Evolutionary conservation across 2,329 filamentous ascomycete genomes (phyloP), one percentile per base, ranked within the genome.

Genomic region (Teratosphaeria pseudoeucalypti): DNA sequence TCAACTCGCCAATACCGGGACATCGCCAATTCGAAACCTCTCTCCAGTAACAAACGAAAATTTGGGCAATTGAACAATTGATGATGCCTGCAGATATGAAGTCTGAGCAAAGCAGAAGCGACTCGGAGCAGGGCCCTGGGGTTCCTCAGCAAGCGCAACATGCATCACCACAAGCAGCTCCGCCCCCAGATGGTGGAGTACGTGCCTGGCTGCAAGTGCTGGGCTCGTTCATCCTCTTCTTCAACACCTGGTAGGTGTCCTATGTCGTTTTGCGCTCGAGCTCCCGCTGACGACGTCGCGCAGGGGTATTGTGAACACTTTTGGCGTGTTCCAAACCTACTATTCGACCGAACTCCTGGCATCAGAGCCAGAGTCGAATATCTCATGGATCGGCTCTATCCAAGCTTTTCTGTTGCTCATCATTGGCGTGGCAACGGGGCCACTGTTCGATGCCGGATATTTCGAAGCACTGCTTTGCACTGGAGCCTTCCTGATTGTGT

Each of bases 371-470:
- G 69, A 77, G 1, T 78, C 76, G 1, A 66, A 73, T 12, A 79
- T 81, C 56, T 75, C 77, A 34, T 80, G 78, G 78, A 77, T 81
- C 59, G 78, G 78, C n/a, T 75, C 73, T 9, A 71, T 79, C 16
- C 77, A 80, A 67, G 73, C 74, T 16, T 76, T 78, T 55, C 70
- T 78, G 16, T 70, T 81, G 12, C 70, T 79, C 58, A 60, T 78
- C 14, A 70, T 78, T 12, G 78, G 78, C 34, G 71, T 74, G 3
- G 57, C 79, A 9, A 73, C 76, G 2, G 79, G 79, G 0, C 78
- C 77, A 2, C 69, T 81, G 37, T 80, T 78, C 65, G 79, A 81
- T 59, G 70, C 72, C 1, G 78, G 78, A 23, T 75, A 80, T 61
- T 76, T 79, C 58, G 73, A 76, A 12, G 59, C 64, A 4, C 72